Evolutionary conservation across 495 filamentous ascomycete species (phyloP), one percentile per base, ranked within the genome.

Genomic region (Aspergillus cavernicola): DNA sequence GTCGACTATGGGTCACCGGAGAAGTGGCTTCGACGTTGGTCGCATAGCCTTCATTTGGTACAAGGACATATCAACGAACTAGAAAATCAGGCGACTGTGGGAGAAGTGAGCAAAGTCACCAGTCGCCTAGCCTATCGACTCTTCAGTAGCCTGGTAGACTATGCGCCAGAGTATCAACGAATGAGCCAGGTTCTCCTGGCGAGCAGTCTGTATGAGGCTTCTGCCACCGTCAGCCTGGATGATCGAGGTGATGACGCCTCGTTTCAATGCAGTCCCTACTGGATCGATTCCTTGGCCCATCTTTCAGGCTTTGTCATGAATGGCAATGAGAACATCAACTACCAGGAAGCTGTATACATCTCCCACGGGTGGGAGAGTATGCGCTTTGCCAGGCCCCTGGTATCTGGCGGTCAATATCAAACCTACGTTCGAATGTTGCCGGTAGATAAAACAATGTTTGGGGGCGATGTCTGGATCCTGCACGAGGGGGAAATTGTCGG

Each of bases 271-370:
- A 41, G 48, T 19, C 64, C 59, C 58, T 78, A 43, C 62, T 79
- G 38, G 67, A 75, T 82, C 50, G 80, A 83, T 58, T 69, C 64
- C 31, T 37, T 80, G 6, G 61, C 58, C 23, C 80, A 83, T 53
- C 56, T 80, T 24, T 69, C 75, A 7, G 79, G 79, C 7, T 82
- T 83, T 60, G 74, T 80, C 32, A 71, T 80, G 61, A 82, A 82
- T 55, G 75, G 60, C 15, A 75, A 68, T 18, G 77, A 79, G 28
- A 57, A 67, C 5, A 50, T 71, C 13, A 76, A 80, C 50, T 69
- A 69, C 1, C 67, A 71, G 19, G 68, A 72, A 31, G 66, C 69
- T 35, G 74, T 80, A 16, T 82, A 71, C 55, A 57, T 75, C 35
- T 58, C 60, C 37, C 72, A 72, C 55, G 71, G 71, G 19, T 79